Conservation (phyloP, 805 yeast species). For the Saccharomycopsis sp. region DNA sequence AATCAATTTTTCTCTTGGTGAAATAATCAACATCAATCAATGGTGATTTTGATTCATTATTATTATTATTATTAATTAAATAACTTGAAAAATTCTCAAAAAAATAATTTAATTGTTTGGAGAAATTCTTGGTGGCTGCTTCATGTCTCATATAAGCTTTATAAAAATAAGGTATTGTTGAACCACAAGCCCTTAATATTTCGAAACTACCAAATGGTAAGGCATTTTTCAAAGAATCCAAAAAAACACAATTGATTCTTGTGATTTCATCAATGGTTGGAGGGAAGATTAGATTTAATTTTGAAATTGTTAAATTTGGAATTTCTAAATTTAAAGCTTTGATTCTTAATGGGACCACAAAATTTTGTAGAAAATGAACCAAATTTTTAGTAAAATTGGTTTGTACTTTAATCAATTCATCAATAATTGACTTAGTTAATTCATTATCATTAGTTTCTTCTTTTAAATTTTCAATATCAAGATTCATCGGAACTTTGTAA, state of each 20-base stretch:
- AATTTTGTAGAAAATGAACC: conserved; percentile 67
- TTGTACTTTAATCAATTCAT: conserved; percentile 63
- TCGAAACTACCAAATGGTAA: conserved; percentile 63
- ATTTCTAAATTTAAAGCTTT: conserved; percentile 47
- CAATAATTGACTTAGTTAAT: conserved; percentile 43
- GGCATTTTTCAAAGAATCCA: conserved; percentile 65
- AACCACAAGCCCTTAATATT: conserved; percentile 68
- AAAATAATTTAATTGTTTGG: conserved; percentile 34
- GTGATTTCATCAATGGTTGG: conserved; percentile 94
- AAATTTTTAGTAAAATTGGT: conserved; percentile 62
- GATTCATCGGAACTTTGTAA: conserved; percentile 50
- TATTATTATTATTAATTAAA: conserved; percentile 22
- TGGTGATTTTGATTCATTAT: conserved; percentile 11
- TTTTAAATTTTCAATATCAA: background rate
- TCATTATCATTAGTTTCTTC: conserved; percentile 23
- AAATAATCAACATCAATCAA: conserved; percentile 22
- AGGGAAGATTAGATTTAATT: conserved; percentile 74
- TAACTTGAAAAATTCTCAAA: conserved; percentile 27
- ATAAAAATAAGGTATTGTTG: conserved; percentile 80
- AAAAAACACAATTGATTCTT: conserved; percentile 74
- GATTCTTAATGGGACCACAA: conserved; percentile 69
- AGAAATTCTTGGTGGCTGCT: conserved; percentile 72
- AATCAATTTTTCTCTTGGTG: conserved; percentile 43
- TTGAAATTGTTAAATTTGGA: conserved; percentile 45
- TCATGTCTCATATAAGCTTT: conserved; percentile 91